Conservation (phyloP, 208 protist genomes). For the Porcisia hertigi region DNA sequence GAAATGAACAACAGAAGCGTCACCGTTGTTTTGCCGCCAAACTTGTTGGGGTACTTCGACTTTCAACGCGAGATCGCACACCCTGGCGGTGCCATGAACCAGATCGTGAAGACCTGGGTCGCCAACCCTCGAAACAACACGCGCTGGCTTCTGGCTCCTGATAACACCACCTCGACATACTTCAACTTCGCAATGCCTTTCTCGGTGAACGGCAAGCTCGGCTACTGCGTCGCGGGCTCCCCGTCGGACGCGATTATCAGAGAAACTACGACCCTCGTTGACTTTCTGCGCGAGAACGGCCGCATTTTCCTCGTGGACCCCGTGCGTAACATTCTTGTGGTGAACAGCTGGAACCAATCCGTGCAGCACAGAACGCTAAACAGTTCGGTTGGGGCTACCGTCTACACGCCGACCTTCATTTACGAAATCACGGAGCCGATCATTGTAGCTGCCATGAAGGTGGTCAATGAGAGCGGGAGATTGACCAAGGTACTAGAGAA, state of each 20-base stretch:
- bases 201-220: slow-evolving; percentile 38
- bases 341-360: slow-evolving; percentile 60
- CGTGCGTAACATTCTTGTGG: slow-evolving; percentile 42
- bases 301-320: slow-evolving; percentile 60
- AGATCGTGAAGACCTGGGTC: slow-evolving; percentile 48
- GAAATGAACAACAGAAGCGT: slow-evolving; percentile 27
- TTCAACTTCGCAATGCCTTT: slow-evolving; percentile 82
- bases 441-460: slow-evolving; percentile 31
- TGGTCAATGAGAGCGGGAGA: slow-evolving; percentile 29
- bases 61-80: slow-evolving; percentile 19
- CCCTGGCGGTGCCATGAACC: slow-evolving; percentile 32
- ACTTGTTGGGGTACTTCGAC: slow-evolving; percentile 23
- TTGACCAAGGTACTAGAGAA: slow-evolving; percentile 19
- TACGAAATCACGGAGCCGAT: slow-evolving; percentile 49
- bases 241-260: slow-evolving; percentile 37
- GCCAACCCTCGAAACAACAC: slow-evolving; percentile 24
- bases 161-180: slow-evolving; percentile 46
- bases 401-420: slow-evolving; percentile 27
- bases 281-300: slow-evolving; percentile 52
- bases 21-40: slow-evolving; percentile 17
- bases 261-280: slow-evolving; percentile 45
- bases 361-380: slow-evolving; percentile 18
- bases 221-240: slow-evolving; percentile 54
- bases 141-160: slow-evolving; percentile 38
- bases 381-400: slow-evolving; percentile 8